A percentile compares a stretch with the other conserved stretches of the same genome.
phyloP scores from a whole-genome alignment of 192 early-diverging fungal species.

The Coemansia sp. region DNA sequence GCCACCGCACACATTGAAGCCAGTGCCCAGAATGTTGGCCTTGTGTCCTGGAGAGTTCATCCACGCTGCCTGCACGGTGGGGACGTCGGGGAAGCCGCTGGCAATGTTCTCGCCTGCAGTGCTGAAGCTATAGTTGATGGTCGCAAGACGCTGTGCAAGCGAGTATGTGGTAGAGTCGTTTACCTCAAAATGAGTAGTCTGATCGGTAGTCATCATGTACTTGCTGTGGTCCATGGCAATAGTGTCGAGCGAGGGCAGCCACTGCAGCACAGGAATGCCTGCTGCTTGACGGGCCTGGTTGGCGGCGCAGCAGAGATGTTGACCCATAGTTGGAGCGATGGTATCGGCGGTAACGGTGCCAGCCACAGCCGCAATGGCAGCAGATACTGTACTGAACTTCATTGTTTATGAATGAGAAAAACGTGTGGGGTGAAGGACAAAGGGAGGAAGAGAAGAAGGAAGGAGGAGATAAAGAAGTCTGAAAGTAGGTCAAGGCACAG shows the following conservation, averaged over 20 bases:
- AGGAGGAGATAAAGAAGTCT: slow-evolving; percentile 4
- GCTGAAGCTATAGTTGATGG: slow-evolving; percentile 16
- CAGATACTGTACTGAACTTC: slow-evolving; percentile 23
- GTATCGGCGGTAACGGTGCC: slow-evolving; percentile 18
- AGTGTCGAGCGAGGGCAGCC: slow-evolving; percentile 25
- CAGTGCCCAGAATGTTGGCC: slow-evolving; percentile 50
- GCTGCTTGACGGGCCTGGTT: slow-evolving; percentile 27
- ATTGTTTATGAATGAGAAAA: slow-evolving; percentile 17
- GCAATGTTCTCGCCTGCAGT: slow-evolving; percentile 51
- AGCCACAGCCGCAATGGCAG: slow-evolving; percentile 19
- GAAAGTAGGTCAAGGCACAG: slow-evolving; percentile 31
- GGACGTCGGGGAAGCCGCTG: slow-evolving; percentile 19
- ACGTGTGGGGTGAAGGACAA: background rate
- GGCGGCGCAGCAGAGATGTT: slow-evolving; percentile 51
- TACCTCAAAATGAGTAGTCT: slow-evolving; percentile 24
- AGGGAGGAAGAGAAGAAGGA: background rate
- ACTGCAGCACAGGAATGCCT: slow-evolving; percentile 25
- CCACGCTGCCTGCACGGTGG: slow-evolving; percentile 35
- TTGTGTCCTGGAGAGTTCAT: slow-evolving; percentile 52
- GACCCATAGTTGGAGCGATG: slow-evolving; percentile 20
- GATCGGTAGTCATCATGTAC: slow-evolving; percentile 14
- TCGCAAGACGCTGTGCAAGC: slow-evolving; percentile 25
- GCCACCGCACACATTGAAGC: slow-evolving; percentile 53
- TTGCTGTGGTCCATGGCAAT: slow-evolving; percentile 28
- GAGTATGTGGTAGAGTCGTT: slow-evolving; percentile 3